These are phyloP conservation scores for Cryptosporidium ubiquitum DNA, from an alignment of 169 alveolate genomes.

Conservation along the genomic window DNA sequence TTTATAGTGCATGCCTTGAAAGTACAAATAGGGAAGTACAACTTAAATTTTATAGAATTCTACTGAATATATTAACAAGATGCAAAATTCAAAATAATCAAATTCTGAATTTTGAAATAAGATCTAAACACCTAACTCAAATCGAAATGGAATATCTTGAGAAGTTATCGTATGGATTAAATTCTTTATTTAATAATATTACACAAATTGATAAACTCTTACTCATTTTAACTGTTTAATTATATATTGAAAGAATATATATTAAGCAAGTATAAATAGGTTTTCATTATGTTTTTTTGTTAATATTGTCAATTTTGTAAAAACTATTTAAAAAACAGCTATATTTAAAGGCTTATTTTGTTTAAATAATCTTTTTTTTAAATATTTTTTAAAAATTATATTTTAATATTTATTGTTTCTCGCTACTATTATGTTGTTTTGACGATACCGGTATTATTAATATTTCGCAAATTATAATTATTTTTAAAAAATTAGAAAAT, in stretches of 20 bases:
- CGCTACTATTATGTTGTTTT: background rate
- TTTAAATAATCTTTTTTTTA: background rate
- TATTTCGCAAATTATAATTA: background rate
- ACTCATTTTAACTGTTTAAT: slow-evolving; percentile 26
- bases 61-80: slow-evolving; percentile 38
- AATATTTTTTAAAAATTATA: background rate
- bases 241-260: background rate
- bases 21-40: slow-evolving; percentile 24
- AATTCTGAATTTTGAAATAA: slow-evolving; percentile 52
- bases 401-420: background rate
- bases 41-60: slow-evolving; percentile 22
- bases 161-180: slow-evolving; percentile 15
- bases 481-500: background rate
- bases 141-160: slow-evolving; percentile 45
- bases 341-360: too few relatives aligned
- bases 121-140: slow-evolving; percentile 63
- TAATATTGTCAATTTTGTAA: too few relatives aligned
- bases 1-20: slow-evolving; percentile 33
- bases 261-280: background rate
- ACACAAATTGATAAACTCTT: slow-evolving; percentile 36
- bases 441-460: background rate
- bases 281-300: background rate
- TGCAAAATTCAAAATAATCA: slow-evolving; percentile 36
- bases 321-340: too few relatives aligned
- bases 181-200: slow-evolving; percentile 17